A percentile compares a stretch with the other conserved stretches of the same genome.
Evolutionary conservation across 2,329 filamentous ascomycete genomes (phyloP).

Genomic region (Diaporthe eres): DNA sequence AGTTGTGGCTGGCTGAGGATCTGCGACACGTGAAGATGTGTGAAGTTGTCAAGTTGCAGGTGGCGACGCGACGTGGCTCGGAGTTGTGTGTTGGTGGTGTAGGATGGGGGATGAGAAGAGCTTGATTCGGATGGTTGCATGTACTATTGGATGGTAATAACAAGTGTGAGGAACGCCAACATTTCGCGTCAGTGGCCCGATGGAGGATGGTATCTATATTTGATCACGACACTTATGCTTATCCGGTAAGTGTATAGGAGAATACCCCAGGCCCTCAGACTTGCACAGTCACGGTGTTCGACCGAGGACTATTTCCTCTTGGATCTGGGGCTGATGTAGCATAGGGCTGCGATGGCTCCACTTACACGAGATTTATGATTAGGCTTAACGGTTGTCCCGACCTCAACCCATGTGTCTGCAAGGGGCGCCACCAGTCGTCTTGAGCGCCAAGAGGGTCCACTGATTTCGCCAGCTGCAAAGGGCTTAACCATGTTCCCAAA

Average conservation of each 20-base stretch:
- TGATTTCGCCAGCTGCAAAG: conserved; percentile 25
- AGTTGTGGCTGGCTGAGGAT: background rate
- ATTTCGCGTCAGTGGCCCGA: conserved; percentile 19
- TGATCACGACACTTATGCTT: conserved; percentile 33
- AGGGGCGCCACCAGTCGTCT: conserved; percentile 18
- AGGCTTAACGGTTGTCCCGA: conserved; percentile 11
- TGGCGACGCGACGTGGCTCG: conserved; percentile 15
- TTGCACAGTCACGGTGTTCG: conserved; percentile 19
- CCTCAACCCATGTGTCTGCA: conserved; percentile 9
- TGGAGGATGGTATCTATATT: conserved; percentile 23
- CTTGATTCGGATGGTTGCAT: background rate
- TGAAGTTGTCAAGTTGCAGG: background rate
- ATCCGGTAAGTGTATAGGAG: conserved; percentile 15
- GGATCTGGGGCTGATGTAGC: conserved; percentile 30
- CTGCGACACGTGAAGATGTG: background rate
- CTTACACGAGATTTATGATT: conserved; percentile 33
- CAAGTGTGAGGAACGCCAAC: conserved; percentile 15
- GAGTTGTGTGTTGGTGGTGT: conserved; percentile 12
- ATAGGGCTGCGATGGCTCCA: conserved; percentile 28
- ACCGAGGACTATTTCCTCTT: conserved; percentile 18
- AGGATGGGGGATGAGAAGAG: background rate
- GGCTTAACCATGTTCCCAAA: conserved; percentile 16
- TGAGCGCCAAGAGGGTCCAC: conserved; percentile 7
- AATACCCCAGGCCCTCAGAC: conserved; percentile 1
- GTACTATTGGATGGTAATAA: conserved; percentile 10